These are phyloP conservation scores for Leccinellum rugosiceps DNA, from an alignment of 768 basidiomycete species.

Conservation along the genomic window DNA sequence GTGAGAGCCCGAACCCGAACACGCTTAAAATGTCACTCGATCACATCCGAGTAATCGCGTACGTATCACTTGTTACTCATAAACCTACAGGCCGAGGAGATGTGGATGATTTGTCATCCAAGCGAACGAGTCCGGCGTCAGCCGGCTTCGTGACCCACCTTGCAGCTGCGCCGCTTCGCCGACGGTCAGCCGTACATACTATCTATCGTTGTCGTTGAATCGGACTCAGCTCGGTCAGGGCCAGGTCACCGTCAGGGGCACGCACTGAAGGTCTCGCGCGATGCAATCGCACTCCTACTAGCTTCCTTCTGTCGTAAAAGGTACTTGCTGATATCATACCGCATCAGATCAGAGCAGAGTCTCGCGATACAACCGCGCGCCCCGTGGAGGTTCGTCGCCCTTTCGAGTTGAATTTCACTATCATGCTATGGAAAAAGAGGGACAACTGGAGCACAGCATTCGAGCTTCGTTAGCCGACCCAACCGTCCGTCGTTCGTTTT, in stretches of 20 bases:
- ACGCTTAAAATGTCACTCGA: not conserved
- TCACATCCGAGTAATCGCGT: not conserved
- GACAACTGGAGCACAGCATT: not conserved
- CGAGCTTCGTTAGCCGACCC: not conserved
- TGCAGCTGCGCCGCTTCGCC: not conserved
- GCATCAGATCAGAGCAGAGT: not conserved
- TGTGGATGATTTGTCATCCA: not conserved
- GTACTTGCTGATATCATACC: not conserved
- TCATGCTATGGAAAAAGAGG: not conserved
- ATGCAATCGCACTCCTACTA: not conserved
- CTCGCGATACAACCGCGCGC: no score
- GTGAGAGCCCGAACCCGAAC: not conserved
- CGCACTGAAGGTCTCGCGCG: not conserved
- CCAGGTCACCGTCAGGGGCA: no score
- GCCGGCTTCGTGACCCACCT: not conserved
- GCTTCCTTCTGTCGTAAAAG: not conserved
- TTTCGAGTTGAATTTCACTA: not conserved
- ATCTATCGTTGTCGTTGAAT: not conserved
- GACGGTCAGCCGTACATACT: no score
- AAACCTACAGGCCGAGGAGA: not conserved
- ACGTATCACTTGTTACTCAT: not conserved
- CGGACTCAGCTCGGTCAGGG: not conserved
- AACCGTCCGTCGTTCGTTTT: not conserved
- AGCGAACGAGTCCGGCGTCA: not conserved
- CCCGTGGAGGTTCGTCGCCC: not conserved